Evolutionary conservation across 352 stramenopile species (phyloP).

Genomic region (Phytophthora pistaciae): DNA sequence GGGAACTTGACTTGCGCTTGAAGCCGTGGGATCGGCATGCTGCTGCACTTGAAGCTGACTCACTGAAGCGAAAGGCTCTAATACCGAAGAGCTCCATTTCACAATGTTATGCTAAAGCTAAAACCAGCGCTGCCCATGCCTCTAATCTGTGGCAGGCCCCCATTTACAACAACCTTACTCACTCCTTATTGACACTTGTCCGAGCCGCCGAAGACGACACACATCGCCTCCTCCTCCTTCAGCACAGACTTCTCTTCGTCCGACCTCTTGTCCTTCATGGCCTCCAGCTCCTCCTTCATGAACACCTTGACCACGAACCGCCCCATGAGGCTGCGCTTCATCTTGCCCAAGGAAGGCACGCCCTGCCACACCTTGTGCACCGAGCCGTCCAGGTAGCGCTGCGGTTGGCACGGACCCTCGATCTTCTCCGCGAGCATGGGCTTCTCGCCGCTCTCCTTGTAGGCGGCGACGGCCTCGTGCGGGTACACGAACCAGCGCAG

Average conservation of each 20-base stretch:
- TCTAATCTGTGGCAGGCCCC: not conserved
- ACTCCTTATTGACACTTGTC: slow-evolving; percentile 29
- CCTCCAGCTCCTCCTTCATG: slow-evolving; percentile 38
- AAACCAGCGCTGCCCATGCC: slow-evolving; percentile 16
- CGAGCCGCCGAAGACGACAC: slow-evolving; percentile 36
- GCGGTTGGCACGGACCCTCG: slow-evolving; percentile 40
- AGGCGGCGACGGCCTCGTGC: slow-evolving; percentile 36
- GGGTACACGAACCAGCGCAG: slow-evolving; percentile 54
- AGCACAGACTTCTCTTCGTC: slow-evolving; percentile 33
- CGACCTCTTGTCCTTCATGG: slow-evolving; percentile 43
- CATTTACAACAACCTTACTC: slow-evolving; percentile 6
- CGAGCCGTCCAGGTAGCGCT: slow-evolving; percentile 35
- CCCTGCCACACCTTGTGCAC: slow-evolving; percentile 31
- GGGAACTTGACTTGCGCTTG: not conserved
- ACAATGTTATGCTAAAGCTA: slow-evolving; percentile 30
- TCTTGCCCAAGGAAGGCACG: slow-evolving; percentile 30
- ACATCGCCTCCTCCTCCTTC: slow-evolving; percentile 41
- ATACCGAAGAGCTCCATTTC: slow-evolving; percentile 37
- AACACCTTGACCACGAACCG: slow-evolving; percentile 39
- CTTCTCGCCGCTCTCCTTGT: slow-evolving; percentile 32
- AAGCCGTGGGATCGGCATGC: not conserved
- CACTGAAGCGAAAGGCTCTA: slow-evolving; percentile 22
- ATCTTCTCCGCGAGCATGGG: slow-evolving; percentile 33
- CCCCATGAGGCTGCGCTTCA: slow-evolving; percentile 35
- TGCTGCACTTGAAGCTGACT: slow-evolving; percentile 11